Percentiles rank a stretch among this genome's conserved stretches.
These are phyloP conservation scores for Adansonia rubrostipa DNA, from an alignment of 441 rosid species.

Conservation along the genomic window DNA sequence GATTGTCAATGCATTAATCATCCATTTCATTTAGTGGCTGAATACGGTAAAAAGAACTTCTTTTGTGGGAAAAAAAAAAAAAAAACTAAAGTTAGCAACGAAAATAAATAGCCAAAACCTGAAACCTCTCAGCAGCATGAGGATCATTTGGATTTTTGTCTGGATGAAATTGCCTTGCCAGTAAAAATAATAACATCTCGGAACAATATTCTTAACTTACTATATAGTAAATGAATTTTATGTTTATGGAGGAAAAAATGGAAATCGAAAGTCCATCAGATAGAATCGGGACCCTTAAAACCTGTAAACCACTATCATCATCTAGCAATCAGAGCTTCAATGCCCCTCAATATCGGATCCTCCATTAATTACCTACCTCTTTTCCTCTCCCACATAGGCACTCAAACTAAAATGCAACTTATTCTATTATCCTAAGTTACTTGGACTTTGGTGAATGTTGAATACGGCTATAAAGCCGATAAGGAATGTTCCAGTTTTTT, in stretches of 20 bases:
- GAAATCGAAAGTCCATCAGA: no score
- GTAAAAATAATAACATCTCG: constrained; percentile 28
- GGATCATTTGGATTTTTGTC: constrained; percentile 94
- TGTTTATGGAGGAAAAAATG: no score
- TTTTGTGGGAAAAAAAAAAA: background rate
- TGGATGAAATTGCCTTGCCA: constrained; percentile 98
- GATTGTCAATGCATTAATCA: background rate
- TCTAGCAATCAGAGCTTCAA: background rate
- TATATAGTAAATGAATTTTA: background rate
- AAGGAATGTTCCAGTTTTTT: no score
- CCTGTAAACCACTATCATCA: background rate
- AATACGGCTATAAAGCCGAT: no score
- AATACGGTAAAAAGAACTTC: background rate
- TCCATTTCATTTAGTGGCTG: background rate
- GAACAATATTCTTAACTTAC: background rate
- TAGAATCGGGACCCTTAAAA: background rate
- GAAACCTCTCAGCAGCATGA: constrained; percentile 82
- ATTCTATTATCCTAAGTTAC: background rate
- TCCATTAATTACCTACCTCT: background rate
- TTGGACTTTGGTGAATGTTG: no score
- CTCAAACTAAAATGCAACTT: background rate
- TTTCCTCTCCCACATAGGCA: background rate
- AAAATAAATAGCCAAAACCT: constrained; percentile 43
- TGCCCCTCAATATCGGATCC: background rate
- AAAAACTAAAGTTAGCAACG: background rate